Conservation (phyloP, 2,329 filamentous ascomycete species). For the Coniella lustricola region DNA sequence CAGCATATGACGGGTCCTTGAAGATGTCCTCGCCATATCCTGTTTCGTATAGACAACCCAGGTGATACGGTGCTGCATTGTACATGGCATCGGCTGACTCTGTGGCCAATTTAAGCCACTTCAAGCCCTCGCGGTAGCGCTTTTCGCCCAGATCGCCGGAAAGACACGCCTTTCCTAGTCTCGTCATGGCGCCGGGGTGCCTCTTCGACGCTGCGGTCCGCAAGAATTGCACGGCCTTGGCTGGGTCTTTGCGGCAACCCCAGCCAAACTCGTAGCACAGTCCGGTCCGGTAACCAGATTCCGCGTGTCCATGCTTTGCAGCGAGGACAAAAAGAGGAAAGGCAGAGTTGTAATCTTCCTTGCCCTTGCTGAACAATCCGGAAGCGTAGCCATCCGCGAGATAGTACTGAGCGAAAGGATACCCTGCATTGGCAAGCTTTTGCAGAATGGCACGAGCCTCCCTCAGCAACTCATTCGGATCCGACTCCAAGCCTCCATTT, state of each 20-base stretch:
- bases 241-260: conserved; percentile 84
- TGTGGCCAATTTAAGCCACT: conserved; percentile 90
- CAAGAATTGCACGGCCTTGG: conserved; percentile 91
- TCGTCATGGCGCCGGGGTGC: conserved; percentile 90
- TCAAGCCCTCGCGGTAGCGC: conserved; percentile 83
- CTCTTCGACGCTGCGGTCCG: conserved; percentile 85
- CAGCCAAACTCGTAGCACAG: conserved; percentile 98
- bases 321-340: conserved; percentile 90
- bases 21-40: conserved; percentile 96
- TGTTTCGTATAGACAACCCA: conserved; percentile 80
- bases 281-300: conserved; percentile 87
- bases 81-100: conserved; percentile 89
- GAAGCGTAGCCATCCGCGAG: conserved; percentile 91
- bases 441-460: conserved; percentile 89
- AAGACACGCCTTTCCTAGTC: conserved; percentile 84
- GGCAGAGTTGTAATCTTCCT: conserved; percentile 82
- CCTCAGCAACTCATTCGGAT: conserved; percentile 63
- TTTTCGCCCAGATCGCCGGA: conserved; percentile 83
- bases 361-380: conserved; percentile 90
- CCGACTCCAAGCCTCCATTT: conserved; percentile 39
- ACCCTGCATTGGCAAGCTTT: conserved; percentile 76
- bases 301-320: conserved; percentile 93
- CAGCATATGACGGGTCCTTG: conserved; percentile 81
- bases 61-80: conserved; percentile 85
- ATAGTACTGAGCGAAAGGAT: conserved; percentile 97